phyloP scores from a whole-genome alignment of 179 eudicot species.

The Camellia oleifera region DNA sequence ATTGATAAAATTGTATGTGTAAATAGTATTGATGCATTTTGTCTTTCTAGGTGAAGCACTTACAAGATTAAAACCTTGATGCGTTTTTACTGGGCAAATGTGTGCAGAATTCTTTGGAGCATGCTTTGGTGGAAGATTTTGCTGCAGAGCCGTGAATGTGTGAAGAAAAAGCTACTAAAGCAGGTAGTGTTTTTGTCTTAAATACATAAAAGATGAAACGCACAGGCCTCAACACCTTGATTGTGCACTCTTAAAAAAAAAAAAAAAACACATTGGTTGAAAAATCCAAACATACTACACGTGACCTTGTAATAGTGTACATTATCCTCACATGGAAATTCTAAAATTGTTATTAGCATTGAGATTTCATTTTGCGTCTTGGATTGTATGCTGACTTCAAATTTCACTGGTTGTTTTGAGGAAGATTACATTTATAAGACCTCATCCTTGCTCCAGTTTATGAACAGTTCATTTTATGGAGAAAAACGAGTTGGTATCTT shows the following conservation, averaged over 20 bases:
- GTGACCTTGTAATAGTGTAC: neutral
- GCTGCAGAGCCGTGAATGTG: neutral
- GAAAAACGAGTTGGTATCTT: no score
- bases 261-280: no score
- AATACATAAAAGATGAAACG: neutral
- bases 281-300: neutral
- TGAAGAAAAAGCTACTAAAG: neutral
- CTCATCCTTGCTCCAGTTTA: no score
- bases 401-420: no score
- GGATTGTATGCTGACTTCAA: no score
- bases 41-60: neutral
- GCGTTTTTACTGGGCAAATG: neutral
- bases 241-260: neutral
- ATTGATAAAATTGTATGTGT: neutral
- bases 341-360: neutral
- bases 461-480: no score
- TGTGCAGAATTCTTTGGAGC: neutral
- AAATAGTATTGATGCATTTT: neutral
- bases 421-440: no score
- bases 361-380: neutral
- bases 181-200: neutral
- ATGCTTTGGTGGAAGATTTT: neutral
- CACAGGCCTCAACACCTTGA: neutral
- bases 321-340: neutral
- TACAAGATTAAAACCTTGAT: neutral